Conservation (phyloP, 2,329 filamentous ascomycete species). For the Volutella citrinella region DNA sequence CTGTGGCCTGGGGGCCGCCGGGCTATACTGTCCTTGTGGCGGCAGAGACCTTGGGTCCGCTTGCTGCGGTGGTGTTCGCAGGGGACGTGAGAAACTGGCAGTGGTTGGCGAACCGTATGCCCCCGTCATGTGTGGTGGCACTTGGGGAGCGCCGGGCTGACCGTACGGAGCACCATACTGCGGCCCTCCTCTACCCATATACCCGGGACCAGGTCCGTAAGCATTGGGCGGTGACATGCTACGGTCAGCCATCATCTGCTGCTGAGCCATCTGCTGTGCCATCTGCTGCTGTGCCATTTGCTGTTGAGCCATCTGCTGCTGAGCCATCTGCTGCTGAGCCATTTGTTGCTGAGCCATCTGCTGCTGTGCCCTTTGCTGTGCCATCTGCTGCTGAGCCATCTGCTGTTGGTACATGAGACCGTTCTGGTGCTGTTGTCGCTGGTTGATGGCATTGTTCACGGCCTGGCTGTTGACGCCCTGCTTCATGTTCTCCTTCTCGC, state of each 20-base stretch:
- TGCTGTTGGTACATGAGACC: slow-evolving; percentile 24
- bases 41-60: slow-evolving; percentile 27
- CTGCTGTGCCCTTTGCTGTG: too few species aligned
- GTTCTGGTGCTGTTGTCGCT: slow-evolving; percentile 46
- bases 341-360: slow-evolving; percentile 25
- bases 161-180: slow-evolving; percentile 21
- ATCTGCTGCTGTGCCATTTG: slow-evolving; percentile 26
- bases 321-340: slow-evolving; percentile 21
- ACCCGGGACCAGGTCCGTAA: too few species aligned
- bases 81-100: slow-evolving; percentile 32
- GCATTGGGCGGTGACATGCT: slow-evolving; percentile 20
- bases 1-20: slow-evolving; percentile 16
- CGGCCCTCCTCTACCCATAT: slow-evolving; percentile 20
- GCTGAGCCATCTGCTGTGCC: slow-evolving; percentile 17
- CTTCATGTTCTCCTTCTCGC: slow-evolving; percentile 70
- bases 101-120: slow-evolving; percentile 17
- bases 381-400: slow-evolving; percentile 23
- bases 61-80: slow-evolving; percentile 27
- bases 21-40: slow-evolving; percentile 29
- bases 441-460: slow-evolving; percentile 19
- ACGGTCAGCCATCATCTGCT: slow-evolving; percentile 23
- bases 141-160: too few species aligned
- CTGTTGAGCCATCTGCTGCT: slow-evolving; percentile 34
- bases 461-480: slow-evolving; percentile 54
- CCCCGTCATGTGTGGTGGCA: slow-evolving; percentile 16